These are phyloP conservation scores for Leucogyrophana mollusca DNA, from an alignment of 768 basidiomycete species.

Conservation along the genomic window DNA sequence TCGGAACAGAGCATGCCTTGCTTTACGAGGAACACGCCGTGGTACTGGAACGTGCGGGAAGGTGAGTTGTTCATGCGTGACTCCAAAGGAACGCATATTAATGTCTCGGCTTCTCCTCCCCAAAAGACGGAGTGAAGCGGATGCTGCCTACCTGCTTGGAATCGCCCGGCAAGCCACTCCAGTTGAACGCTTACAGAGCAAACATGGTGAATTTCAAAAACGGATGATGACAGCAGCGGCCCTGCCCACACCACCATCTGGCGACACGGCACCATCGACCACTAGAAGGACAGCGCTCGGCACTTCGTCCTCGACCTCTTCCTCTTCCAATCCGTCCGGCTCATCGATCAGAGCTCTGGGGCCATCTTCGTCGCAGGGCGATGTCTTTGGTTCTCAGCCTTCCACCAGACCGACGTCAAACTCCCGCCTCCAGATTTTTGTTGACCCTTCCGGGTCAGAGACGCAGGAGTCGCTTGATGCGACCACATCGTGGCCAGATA, in stretches of 20 bases:
- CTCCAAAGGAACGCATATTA: slow-evolving; percentile 26
- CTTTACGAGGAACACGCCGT: slow-evolving; percentile 93
- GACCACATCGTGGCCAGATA: slow-evolving; percentile 60
- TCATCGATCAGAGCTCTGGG: slow-evolving; percentile 14
- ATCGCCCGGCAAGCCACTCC: slow-evolving; percentile 82
- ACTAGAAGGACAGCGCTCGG: slow-evolving; percentile 44
- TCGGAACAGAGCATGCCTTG: slow-evolving; percentile 76
- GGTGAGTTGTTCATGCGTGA: slow-evolving; percentile 50
- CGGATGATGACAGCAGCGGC: slow-evolving; percentile 70
- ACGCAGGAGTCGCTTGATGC: slow-evolving; percentile 42
- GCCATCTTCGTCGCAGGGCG: slow-evolving; percentile 19
- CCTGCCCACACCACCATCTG: slow-evolving; percentile 34
- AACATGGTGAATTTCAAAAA: slow-evolving; percentile 87
- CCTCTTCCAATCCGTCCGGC: slow-evolving; percentile 26
- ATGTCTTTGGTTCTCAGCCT: slow-evolving; percentile 28
- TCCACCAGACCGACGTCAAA: slow-evolving; percentile 45
- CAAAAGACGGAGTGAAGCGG: slow-evolving; percentile 81
- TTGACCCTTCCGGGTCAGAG: slow-evolving; percentile 62
- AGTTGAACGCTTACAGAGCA: slow-evolving; percentile 72
- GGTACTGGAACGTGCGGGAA: slow-evolving; percentile 76
- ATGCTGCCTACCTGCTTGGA: slow-evolving; percentile 84
- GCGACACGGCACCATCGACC: slow-evolving; percentile 30
- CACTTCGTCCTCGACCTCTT: slow-evolving; percentile 36
- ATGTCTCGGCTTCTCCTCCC: background rate
- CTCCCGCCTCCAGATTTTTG: slow-evolving; percentile 63